phyloP scores from a whole-genome alignment of 2,329 filamentous ascomycete genomes.

The Trichoderma citrinoviride region DNA sequence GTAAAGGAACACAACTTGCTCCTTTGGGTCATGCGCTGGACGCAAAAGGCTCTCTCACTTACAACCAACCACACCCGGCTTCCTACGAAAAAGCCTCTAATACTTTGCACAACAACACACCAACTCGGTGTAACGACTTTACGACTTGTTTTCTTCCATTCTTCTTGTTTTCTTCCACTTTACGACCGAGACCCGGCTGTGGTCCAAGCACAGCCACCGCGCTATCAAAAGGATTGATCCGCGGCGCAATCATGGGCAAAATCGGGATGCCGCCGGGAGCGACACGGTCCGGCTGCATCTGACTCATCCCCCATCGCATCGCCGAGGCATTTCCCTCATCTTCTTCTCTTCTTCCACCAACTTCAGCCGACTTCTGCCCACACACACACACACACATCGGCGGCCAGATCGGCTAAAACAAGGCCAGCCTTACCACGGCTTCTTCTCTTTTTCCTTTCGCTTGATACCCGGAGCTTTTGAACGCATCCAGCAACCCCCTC shows the following conservation, averaged over 20 bases:
- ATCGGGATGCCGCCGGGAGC: constrained; percentile 11
- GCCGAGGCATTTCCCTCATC: neutral
- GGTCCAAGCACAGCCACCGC: constrained; percentile 11
- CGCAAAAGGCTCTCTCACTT: constrained; percentile 3
- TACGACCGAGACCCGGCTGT: constrained; percentile 1
- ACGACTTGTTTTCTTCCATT: constrained; percentile 3
- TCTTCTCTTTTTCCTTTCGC: constrained; percentile 7
- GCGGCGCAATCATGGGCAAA: constrained; percentile 8
- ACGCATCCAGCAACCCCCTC: neutral
- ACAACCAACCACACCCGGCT: neutral
- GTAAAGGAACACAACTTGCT: constrained; percentile 21
- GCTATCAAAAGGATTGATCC: constrained; percentile 14
- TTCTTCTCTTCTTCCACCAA: neutral
- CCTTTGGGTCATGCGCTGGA: constrained; percentile 13
- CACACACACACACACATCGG: neutral
- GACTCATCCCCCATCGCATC: constrained; percentile 1
- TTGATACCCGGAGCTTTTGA: constrained; percentile 14
- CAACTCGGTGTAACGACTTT: neutral
- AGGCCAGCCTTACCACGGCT: constrained; percentile 2
- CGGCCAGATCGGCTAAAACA: constrained; percentile 10
- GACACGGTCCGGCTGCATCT: constrained; percentile 8
- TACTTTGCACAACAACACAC: neutral
- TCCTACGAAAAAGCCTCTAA: constrained; percentile 6
- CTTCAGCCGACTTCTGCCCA: neutral
- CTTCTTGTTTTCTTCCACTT: too few species aligned